Evolutionary conservation across 2,329 filamentous ascomycete genomes (phyloP).

Genomic region (Ophiostoma piceae): DNA sequence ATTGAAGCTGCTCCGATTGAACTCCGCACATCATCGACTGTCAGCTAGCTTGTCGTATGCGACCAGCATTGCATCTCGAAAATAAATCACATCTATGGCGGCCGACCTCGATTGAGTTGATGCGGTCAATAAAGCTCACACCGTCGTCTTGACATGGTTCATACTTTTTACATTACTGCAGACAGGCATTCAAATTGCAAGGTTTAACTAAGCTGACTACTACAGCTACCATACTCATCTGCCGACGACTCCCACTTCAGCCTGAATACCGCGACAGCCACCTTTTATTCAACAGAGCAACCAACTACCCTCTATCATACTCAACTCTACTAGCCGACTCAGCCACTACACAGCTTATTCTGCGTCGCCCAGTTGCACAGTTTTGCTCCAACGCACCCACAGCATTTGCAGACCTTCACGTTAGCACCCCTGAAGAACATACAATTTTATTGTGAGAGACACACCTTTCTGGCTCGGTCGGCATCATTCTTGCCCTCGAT

Average conservation of each 20-base stretch:
- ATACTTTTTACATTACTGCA: neutral
- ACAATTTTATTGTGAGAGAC: too few species aligned
- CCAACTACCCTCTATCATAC: neutral
- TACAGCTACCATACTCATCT: neutral
- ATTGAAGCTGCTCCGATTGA: neutral
- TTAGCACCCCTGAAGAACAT: too few species aligned
- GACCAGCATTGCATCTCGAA: neutral
- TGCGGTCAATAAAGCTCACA: neutral
- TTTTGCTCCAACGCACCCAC: too few species aligned
- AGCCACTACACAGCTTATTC: neutral
- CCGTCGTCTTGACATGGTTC: neutral
- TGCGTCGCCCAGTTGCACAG: neutral
- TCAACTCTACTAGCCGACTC: neutral
- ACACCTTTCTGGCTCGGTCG: too few species aligned
- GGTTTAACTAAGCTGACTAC: neutral
- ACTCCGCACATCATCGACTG: neutral
- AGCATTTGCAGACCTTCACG: too few species aligned
- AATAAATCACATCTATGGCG: neutral
- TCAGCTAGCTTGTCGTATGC: neutral
- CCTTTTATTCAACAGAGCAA: too few species aligned
- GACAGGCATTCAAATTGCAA: neutral
- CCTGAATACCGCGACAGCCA: neutral
- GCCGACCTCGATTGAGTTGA: neutral
- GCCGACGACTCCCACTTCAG: neutral
- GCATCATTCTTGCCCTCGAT: neutral